A percentile compares a stretch with the other conserved stretches of the same genome.
These are phyloP conservation scores for Colletotrichum noveboracense DNA, from an alignment of 2,329 filamentous ascomycete species.

Conservation along the genomic window DNA sequence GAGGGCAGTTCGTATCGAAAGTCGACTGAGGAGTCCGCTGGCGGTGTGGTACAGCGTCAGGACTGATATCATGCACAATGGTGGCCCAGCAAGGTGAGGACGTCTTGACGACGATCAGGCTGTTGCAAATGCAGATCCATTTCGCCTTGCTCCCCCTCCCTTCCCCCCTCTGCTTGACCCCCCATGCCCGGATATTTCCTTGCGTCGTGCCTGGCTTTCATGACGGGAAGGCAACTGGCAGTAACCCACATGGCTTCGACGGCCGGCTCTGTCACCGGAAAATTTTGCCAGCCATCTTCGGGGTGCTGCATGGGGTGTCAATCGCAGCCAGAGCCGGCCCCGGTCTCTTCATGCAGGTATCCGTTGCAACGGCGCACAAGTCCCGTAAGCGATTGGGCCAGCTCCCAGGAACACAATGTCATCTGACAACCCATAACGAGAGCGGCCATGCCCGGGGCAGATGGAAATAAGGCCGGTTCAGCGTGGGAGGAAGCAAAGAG, in stretches of 20 bases:
- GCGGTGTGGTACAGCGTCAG: slow-evolving; percentile 7
- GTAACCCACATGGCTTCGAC: slow-evolving; percentile 13
- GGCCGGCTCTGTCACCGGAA: slow-evolving; percentile 8
- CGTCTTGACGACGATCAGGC: slow-evolving; percentile 12
- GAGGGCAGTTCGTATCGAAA: slow-evolving; percentile 22
- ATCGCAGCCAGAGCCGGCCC: slow-evolving; percentile 10
- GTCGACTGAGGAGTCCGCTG: slow-evolving; percentile 6
- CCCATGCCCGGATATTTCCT: slow-evolving; percentile 1
- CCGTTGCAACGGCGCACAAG: slow-evolving; percentile 1
- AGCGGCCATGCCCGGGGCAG: not conserved
- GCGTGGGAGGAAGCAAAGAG: not conserved
- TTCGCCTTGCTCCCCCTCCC: not conserved
- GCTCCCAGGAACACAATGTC: slow-evolving; percentile 12
- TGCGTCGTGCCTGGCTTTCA: not conserved
- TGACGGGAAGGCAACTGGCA: slow-evolving; percentile 5
- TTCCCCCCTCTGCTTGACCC: not conserved
- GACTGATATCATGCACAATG: slow-evolving; percentile 14
- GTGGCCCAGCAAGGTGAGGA: not conserved
- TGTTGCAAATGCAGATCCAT: slow-evolving; percentile 7
- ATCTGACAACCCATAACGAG: slow-evolving; percentile 10
- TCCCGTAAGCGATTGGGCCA: slow-evolving; percentile 10
- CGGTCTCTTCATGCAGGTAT: slow-evolving; percentile 1
- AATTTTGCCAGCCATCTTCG: slow-evolving; percentile 13
- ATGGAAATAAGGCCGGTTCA: not conserved
- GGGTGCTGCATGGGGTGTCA: slow-evolving; percentile 3